Conservation (phyloP, 768 basidiomycete genomes). For the Lentinula sp. region DNA sequence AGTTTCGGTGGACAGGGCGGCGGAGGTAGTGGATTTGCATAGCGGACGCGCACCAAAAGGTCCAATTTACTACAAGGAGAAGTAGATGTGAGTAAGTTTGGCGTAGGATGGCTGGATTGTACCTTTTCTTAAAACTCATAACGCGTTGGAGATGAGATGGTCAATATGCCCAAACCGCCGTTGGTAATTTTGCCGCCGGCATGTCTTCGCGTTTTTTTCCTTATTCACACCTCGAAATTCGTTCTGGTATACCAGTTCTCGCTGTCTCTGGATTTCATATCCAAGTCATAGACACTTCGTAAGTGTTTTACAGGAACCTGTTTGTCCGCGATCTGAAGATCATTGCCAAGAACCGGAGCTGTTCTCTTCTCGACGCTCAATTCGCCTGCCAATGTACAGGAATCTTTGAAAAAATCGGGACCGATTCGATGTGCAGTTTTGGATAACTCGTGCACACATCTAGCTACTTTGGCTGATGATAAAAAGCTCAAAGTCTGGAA, state of each 20-base stretch:
- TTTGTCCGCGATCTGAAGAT: constrained; percentile 2
- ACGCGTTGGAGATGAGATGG: not conserved
- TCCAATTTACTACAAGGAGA: constrained; percentile 58
- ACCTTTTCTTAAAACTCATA: constrained; percentile 59
- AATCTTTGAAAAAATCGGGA: constrained; percentile 37
- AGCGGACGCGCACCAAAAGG: constrained; percentile 88
- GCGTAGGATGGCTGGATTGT: not conserved
- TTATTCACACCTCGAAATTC: constrained; percentile 2
- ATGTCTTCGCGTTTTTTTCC: not conserved
- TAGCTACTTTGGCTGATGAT: constrained; percentile 71
- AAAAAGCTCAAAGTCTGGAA: constrained; percentile 78
- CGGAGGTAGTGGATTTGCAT: constrained; percentile 88
- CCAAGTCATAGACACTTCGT: constrained; percentile 53
- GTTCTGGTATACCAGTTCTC: constrained; percentile 21
- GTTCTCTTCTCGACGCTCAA: constrained; percentile 39
- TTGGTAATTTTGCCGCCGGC: constrained; percentile 1
- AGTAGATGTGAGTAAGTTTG: constrained; percentile 25
- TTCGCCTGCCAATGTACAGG: constrained; percentile 22
- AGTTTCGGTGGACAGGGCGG: constrained; percentile 98
- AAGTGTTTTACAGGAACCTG: constrained; percentile 17
- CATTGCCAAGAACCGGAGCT: constrained; percentile 41
- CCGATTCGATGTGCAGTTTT: constrained; percentile 56
- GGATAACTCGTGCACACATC: constrained; percentile 34
- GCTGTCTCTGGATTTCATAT: constrained; percentile 58
- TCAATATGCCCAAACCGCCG: not conserved